Evolutionary conservation across 305 asterid species (phyloP).

Genomic region (Fraxinus xanthoxyloides): DNA sequence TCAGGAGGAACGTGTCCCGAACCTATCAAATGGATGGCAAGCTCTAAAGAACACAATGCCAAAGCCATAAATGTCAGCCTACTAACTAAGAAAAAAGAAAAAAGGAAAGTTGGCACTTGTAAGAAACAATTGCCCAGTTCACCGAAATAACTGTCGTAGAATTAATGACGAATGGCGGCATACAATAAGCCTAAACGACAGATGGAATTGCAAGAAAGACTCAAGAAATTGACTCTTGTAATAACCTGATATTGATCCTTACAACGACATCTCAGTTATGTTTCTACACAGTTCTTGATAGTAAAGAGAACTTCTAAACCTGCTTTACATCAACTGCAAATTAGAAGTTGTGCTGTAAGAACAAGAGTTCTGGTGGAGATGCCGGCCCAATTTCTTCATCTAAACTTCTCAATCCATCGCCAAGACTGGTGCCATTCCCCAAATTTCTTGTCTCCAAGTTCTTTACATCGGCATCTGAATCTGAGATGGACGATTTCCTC

Average conservation of each 20-base stretch:
- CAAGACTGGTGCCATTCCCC: conserved; percentile 19
- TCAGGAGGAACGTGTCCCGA: background rate
- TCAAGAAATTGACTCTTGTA: background rate
- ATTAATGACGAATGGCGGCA: background rate
- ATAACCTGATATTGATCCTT: background rate
- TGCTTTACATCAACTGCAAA: background rate
- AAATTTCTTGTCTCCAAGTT: conserved; percentile 30
- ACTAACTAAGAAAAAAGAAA: background rate
- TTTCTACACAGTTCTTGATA: background rate
- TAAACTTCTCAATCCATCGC: conserved; percentile 45
- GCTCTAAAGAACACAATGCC: conserved; percentile 7
- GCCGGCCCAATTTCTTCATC: conserved; percentile 56
- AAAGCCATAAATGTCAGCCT: conserved; percentile 14
- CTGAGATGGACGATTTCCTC: conserved; percentile 47
- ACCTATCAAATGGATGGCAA: background rate
- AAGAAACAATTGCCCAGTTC: background rate
- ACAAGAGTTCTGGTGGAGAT: conserved; percentile 46
- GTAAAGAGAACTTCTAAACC: background rate
- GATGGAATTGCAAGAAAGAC: background rate
- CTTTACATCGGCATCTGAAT: conserved; percentile 46
- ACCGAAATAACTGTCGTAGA: background rate
- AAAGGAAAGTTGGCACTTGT: background rate
- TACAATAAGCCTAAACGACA: background rate
- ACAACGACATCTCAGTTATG: background rate
- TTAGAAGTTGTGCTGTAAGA: conserved; percentile 47